Base-by-base conservation (phyloP, 129 eudicot species). In the Logfia minima region DNA sequence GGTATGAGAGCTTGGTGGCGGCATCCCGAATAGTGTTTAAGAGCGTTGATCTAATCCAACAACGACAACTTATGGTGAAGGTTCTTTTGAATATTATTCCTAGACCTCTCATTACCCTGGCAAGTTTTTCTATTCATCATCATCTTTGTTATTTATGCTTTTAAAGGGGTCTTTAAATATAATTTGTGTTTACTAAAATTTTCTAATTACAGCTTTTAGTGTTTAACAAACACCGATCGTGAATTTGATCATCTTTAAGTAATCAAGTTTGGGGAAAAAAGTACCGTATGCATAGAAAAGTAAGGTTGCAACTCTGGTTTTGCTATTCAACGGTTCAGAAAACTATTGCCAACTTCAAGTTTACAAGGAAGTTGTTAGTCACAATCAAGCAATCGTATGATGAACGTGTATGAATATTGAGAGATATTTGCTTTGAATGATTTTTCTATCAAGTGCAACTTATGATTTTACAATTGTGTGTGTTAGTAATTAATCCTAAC, bases 1-100 rank as follows among this genome's bases (percentile, higher is more conserved):
- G 92, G 31, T 89, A 89, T 45, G 92, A 83, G 24, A 89, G 97
- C 64, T 70, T 92, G 77, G 81, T 89, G 81, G 91, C 81, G 77
- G 88, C 89, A 10, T 77, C 96, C 31, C 35, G 6, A 32, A 6
- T 1, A 4, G 35, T 32, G 5, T 32, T 32, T 32, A 32, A 32
- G 35, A 32, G 35, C 37, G 8, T 34, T 34, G 37, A 5, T 34
- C 37, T 34, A 34, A 34, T 34, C 35, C 74, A 82, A 62, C 97
- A 92, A 69, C 78, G 71, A 0, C 67, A 84, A 39, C 43, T 89
- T 31, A 77, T 81, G 35, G 70, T 52, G 55, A 79, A 83, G 59
- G 77, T 84, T 28, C 90, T 92, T 34, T 56, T 77, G 18, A 85
- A 68, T 51, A 89, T 89, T 4, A 75, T 86, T 73, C 97, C 97